These are phyloP conservation scores for Hygrophoropsis aurantiaca DNA, from an alignment of 768 basidiomycete genomes.

Conservation along the genomic window DNA sequence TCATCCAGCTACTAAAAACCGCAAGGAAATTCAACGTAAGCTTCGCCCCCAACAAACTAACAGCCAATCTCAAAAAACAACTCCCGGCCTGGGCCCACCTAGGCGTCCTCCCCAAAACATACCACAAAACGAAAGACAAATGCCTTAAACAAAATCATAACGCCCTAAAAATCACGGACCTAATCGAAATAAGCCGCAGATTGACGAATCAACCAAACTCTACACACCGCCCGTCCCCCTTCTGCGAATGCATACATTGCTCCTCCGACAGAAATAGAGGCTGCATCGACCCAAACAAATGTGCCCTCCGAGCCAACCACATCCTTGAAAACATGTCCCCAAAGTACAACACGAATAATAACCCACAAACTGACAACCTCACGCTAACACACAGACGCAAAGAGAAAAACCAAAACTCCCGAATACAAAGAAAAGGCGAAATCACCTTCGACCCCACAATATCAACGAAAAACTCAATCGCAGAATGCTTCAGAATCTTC, in stretches of 20 bases:
- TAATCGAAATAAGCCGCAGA: background rate
- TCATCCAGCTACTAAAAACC: background rate
- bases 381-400: slow-evolving; percentile 1
- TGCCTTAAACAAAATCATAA: background rate
- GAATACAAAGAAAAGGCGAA: background rate
- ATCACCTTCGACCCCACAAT: slow-evolving; percentile 2
- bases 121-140: background rate
- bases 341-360: background rate
- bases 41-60: slow-evolving; percentile 1
- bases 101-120: background rate
- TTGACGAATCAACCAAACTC: too few relatives aligned
- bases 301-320: too few relatives aligned
- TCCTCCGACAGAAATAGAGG: too few relatives aligned
- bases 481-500: background rate
- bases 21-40: background rate
- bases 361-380: background rate
- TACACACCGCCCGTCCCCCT: too few relatives aligned
- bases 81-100: slow-evolving; percentile 5
- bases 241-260: too few relatives aligned
- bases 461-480: accelerated
- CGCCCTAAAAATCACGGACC: background rate
- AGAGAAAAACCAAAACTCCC: slow-evolving; percentile 3
- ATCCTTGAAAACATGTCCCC: background rate
- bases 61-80: background rate
- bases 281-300: too few relatives aligned